Evolutionary conservation across 2,329 filamentous ascomycete species (phyloP).

Genomic region (Penicillium sp.): DNA sequence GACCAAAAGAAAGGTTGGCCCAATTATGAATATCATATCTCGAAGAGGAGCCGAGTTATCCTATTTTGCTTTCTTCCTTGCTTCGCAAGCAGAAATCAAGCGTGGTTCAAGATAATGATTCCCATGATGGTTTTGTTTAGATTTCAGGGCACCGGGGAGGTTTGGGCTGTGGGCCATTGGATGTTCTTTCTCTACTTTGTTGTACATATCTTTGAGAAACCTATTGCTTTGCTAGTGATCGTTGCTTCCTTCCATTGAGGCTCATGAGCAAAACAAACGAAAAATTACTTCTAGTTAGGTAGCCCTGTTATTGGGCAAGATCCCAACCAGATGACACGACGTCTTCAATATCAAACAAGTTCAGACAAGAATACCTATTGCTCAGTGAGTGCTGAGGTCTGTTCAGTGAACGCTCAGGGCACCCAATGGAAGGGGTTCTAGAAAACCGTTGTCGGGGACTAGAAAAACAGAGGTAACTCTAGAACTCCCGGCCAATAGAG

Average conservation of each 20-base stretch:
- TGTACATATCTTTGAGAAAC: conserved; percentile 15
- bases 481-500: no score
- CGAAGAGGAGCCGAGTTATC: conserved; percentile 1
- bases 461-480: no score
- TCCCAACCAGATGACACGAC: no score
- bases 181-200: background rate
- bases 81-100: background rate
- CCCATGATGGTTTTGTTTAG: conserved; percentile 10
- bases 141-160: conserved; percentile 1
- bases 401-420: no score
- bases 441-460: no score
- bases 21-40: background rate
- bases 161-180: background rate
- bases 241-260: background rate
- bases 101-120: conserved; percentile 7
- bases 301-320: no score
- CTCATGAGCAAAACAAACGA: background rate
- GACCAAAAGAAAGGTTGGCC: background rate
- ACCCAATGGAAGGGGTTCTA: no score
- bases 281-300: background rate
- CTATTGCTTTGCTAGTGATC: conserved; percentile 6
- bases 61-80: conserved; percentile 1
- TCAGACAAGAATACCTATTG: no score
- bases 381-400: no score
- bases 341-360: no score